phyloP scores from a whole-genome alignment of 2,329 filamentous ascomycete species.

The Ustulina deusta region DNA sequence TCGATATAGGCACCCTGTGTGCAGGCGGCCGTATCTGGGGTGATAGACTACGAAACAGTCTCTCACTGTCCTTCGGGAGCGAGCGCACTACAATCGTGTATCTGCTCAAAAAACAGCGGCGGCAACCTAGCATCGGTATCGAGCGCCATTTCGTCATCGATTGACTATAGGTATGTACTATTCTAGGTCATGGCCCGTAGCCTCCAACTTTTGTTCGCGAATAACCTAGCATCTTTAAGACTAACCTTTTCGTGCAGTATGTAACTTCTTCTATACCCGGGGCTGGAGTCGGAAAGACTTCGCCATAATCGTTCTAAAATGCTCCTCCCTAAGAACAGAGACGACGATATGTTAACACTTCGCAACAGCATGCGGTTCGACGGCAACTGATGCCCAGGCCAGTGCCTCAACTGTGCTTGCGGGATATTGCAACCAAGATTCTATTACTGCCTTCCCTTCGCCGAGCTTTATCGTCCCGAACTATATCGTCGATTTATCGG shows the following conservation, averaged over 20 bases:
- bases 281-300: neutral
- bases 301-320: neutral
- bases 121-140: conserved; percentile 56
- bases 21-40: conserved; percentile 58
- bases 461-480: conserved; percentile 59
- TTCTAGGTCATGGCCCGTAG: neutral
- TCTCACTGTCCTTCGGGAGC: conserved; percentile 58
- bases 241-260: conserved; percentile 25
- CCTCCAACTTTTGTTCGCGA: neutral
- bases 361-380: conserved; percentile 56
- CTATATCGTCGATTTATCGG: conserved; percentile 64
- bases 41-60: conserved; percentile 58
- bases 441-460: conserved; percentile 55
- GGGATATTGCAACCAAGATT: conserved; percentile 62
- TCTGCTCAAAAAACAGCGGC: conserved; percentile 60
- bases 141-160: conserved; percentile 54
- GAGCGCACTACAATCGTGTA: conserved; percentile 62
- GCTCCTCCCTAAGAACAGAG: too few species aligned
- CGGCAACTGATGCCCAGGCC: conserved; percentile 61
- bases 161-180: conserved; percentile 50
- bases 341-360: conserved; percentile 15
- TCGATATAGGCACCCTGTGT: conserved; percentile 62
- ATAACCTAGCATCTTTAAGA: neutral
- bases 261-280: conserved; percentile 4
- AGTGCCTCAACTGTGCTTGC: conserved; percentile 60